Evolutionary conservation across 2,329 filamentous ascomycete genomes (phyloP), one percentile per base, ranked within the genome.

Genomic region (Penicillium freii): DNA sequence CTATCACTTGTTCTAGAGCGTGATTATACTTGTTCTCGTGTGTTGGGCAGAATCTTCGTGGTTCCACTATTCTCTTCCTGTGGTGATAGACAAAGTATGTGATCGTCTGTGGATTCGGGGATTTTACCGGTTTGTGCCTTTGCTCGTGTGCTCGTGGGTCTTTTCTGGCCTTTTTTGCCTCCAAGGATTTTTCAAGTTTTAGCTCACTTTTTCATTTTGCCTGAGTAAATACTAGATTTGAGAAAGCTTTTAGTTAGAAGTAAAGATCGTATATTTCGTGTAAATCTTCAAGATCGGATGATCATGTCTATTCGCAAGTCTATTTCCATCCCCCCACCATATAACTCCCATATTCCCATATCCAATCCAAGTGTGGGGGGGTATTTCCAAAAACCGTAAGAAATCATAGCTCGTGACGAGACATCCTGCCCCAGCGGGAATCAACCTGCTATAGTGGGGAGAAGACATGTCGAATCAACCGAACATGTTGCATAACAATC

Each of bases 1-100:
- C 56, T 48, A 63, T 63, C 54, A 58, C 23, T 62, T 49, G 56
- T 50, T 65, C 61, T 65, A 63, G 62, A 64, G 33, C 11, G n/a
- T 36, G 29, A 29, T 19, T 21, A 15, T 33, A 34, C 38, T 50
- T 48, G 33, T 23, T 48, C 25, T 34, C 17, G 31, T 23, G 17
- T 17, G 27, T 44, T 25, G 15, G 7, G 19, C 23, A 38, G 27
- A 10, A 17, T 39, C 27, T 36, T 44, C 33, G n/a, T 11, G 31
- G 44, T 23, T 54, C 44, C 44, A 42, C 44, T 44, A 27, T 48
- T 49, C 13, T 25, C 15, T 33, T 33, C 27, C 11, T 11, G 21
- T 33, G n/a, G 8, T 33, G 31, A 13, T 21, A 8, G 25, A 7
- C 4, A 38, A 38, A 9, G n/a, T 27, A 34, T 34, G 38, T 33